Conservation (phyloP, 768 basidiomycete genomes). For the Phlebiopsis flavidoalba region DNA sequence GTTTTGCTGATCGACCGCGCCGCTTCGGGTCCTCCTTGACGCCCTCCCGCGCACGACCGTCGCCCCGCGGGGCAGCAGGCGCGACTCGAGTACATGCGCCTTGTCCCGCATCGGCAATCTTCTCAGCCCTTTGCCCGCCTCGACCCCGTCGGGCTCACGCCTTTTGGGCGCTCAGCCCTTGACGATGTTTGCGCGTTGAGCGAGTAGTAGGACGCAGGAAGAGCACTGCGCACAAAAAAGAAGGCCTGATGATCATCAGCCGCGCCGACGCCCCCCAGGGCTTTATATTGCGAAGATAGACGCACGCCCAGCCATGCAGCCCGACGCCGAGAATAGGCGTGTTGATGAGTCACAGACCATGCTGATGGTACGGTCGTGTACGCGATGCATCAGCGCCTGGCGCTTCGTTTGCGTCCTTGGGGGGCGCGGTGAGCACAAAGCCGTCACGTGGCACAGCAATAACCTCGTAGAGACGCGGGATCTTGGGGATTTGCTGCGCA, state of each 20-base stretch:
- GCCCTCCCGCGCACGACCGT: neutral
- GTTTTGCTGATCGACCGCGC: conserved; percentile 6
- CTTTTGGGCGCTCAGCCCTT: conserved; percentile 26
- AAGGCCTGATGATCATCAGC: neutral
- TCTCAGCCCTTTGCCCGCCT: conserved; percentile 13
- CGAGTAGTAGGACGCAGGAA: conserved; percentile 57
- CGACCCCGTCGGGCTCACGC: conserved; percentile 23
- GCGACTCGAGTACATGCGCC: conserved; percentile 8
- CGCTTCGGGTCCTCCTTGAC: neutral
- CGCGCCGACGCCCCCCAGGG: neutral
- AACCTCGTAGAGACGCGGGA: conserved; percentile 44
- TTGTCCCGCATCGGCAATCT: conserved; percentile 3
- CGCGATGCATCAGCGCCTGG: conserved; percentile 48
- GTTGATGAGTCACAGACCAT: conserved; percentile 58
- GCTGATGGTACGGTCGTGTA: conserved; percentile 58
- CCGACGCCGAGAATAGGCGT: conserved; percentile 52
- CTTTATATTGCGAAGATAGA: neutral
- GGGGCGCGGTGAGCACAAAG: neutral
- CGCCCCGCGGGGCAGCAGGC: too few species aligned
- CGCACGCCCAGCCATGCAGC: conserved; percentile 40
- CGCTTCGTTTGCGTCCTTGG: conserved; percentile 52
- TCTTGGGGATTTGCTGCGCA: conserved; percentile 38
- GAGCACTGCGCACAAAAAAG: conserved; percentile 32
- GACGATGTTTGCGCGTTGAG: conserved; percentile 46
- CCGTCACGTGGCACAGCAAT: neutral